Conservation (phyloP, 768 basidiomycete species). For the Boletus pseudo-olivaceus region DNA sequence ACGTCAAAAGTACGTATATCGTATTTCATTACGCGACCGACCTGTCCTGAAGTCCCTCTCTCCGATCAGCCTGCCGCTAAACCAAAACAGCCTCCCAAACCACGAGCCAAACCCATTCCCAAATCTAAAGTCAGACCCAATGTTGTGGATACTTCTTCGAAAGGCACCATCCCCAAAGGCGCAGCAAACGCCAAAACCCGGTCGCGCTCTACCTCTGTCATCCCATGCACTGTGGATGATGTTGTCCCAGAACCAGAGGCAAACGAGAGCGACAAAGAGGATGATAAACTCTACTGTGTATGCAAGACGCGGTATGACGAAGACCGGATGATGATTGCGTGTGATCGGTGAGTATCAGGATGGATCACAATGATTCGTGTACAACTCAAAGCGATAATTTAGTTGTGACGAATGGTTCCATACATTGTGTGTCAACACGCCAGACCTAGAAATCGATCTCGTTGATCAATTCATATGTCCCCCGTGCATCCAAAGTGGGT, state of each 20-base stretch:
- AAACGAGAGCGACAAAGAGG: conserved; percentile 40
- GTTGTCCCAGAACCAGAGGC: conserved; percentile 47
- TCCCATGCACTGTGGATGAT: conserved; percentile 48
- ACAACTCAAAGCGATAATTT: neutral
- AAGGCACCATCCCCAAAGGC: conserved; percentile 18
- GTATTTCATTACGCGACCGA: neutral
- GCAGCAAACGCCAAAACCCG: conserved; percentile 36
- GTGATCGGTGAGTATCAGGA: conserved; percentile 64
- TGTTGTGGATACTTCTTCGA: conserved; percentile 12
- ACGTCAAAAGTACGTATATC: conserved; percentile 19
- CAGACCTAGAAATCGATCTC: conserved; percentile 77
- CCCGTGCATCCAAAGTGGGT: conserved; percentile 69
- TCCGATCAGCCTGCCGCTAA: conserved; percentile 20
- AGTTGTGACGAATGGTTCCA: conserved; percentile 98
- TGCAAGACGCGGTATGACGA: conserved; percentile 88
- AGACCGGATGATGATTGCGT: conserved; percentile 88
- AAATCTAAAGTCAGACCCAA: conserved; percentile 28
- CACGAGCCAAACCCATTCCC: conserved; percentile 28
- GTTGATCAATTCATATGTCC: conserved; percentile 94
- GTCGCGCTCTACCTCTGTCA: conserved; percentile 68
- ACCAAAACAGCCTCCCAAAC: conserved; percentile 30
- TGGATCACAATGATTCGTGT: neutral
- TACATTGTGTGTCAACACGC: conserved; percentile 77
- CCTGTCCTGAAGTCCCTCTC: neutral
- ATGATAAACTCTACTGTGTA: conserved; percentile 77